A percentile compares a stretch with the other conserved stretches of the same genome.
These are phyloP conservation scores for Rhododendron molle DNA, from an alignment of 148 eudicot species.

Conservation along the genomic window DNA sequence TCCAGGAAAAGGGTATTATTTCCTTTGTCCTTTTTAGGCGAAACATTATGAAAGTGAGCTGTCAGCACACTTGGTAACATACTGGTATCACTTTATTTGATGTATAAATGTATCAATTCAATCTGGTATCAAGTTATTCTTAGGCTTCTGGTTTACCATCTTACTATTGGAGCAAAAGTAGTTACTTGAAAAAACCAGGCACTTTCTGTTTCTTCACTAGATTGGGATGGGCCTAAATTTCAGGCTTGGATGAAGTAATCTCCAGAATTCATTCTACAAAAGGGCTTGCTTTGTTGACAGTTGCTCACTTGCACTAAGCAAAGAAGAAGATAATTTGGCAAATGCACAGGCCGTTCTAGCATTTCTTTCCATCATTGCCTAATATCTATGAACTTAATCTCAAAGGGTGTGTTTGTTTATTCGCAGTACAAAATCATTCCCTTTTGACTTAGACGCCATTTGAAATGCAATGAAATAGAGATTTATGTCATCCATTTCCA, in stretches of 20 bases:
- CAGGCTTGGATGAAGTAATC: not conserved
- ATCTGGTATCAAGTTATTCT: too few relatives aligned
- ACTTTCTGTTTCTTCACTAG: not conserved
- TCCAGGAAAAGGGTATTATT: constrained; percentile 30
- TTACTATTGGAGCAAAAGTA: not conserved
- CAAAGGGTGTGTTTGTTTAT: not conserved
- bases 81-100: too few relatives aligned
- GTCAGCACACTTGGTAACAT: too few relatives aligned
- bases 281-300: not conserved
- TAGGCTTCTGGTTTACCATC: too few relatives aligned
- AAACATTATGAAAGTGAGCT: too few relatives aligned
- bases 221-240: not conserved
- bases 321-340: too few relatives aligned
- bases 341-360: too few relatives aligned
- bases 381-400: not conserved
- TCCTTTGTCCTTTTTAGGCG: not conserved
- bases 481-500: not conserved
- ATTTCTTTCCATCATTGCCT: not conserved
- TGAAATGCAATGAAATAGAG: not conserved
- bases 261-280: not conserved
- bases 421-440: not conserved
- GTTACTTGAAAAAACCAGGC: not conserved
- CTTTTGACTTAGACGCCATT: not conserved
- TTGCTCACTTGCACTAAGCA: not conserved
- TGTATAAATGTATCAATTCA: too few relatives aligned